Base-by-base conservation (phyloP, 345 rosid genomes). In the Lepidium sativum region DNA sequence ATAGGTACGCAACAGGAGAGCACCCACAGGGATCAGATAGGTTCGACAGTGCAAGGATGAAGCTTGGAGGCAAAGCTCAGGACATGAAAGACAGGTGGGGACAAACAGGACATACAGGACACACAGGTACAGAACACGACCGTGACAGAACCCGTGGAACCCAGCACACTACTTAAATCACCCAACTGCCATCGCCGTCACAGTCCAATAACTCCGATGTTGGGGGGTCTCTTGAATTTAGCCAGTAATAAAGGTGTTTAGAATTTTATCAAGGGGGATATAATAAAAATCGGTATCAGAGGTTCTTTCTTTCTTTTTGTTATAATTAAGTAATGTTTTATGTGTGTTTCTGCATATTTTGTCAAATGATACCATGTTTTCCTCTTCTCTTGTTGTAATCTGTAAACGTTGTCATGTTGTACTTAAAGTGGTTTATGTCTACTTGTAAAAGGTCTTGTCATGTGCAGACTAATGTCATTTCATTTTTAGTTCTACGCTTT, bases 61-160 rank as follows among this genome's bases (percentile, higher is more conserved):
- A 82, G 81, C 67, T 89, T 60, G 84, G 85, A 1, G 41, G 75
- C 20, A 89, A 87, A 84, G 86, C 86, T 12, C 70, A 83, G 31
- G 97, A 92, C 68, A 72, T 89, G 75, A 92, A 80, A 76, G 95
- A 86, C 63, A 84, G 79, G 69, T 81, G 67, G 16, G 86, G 89
- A 6, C 82, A 77, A 60, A 84, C 81, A 41, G 83, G 80, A 41
- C 81, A 72, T 9, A 72, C 76, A n/a, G n/a, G n/a, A n/a, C n/a
- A n/a, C n/a, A n/a, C n/a, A 1, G 76, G 76, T 57, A 66, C 39
- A 8, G 75, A 71, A 48, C 75, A 63, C 4, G 75, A 63, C 69
- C 74, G 68, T 62, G 69, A 62, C 51, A 65, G 75, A 15, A 64
- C 69, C 38, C 75, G 76, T 55, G 66, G 32, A 2, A 21, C 11